Conservation (phyloP, 768 basidiomycete species). For the Fomitopsis pulvina region DNA sequence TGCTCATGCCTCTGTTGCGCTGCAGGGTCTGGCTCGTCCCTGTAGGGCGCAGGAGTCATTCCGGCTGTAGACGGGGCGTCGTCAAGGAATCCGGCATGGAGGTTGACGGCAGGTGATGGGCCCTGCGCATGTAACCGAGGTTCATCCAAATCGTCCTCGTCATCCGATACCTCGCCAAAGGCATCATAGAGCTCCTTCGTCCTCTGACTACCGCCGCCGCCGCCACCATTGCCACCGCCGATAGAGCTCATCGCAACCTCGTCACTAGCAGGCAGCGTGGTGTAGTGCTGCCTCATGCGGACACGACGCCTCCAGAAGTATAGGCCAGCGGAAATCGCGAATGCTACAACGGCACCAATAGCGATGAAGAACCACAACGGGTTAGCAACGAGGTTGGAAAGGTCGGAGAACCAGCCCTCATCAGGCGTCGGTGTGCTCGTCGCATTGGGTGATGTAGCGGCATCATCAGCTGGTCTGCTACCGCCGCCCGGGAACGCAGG, state of each 20-base stretch:
- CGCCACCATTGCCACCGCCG: constrained; percentile 33
- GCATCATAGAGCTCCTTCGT: constrained; percentile 95
- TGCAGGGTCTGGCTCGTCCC: constrained; percentile 45
- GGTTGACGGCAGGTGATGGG: constrained; percentile 38
- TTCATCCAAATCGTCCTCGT: constrained; percentile 71
- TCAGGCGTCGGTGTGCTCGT: constrained; percentile 51
- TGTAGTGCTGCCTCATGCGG: constrained; percentile 41
- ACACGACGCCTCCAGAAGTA: constrained; percentile 77
- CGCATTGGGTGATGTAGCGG: constrained; percentile 11
- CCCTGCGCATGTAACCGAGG: constrained; percentile 44
- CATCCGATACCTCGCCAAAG: constrained; percentile 86
- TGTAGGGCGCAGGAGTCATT: constrained; percentile 28
- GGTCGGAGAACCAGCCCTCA: constrained; percentile 79
- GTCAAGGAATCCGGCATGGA: constrained; percentile 80
- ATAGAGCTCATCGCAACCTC: constrained; percentile 76
- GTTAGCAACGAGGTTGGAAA: constrained; percentile 64
- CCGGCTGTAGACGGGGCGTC: constrained; percentile 44
- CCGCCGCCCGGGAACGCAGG: constrained; percentile 52
- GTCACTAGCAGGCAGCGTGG: constrained; percentile 52
- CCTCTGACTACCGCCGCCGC: constrained; percentile 32
- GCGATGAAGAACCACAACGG: constrained; percentile 91
- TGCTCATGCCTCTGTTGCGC: constrained; percentile 8
- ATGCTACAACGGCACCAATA: constrained; percentile 68
- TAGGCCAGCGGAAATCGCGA: constrained; percentile 57
- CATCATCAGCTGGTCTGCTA: constrained; percentile 16